Conservation (phyloP, 495 filamentous ascomycete species). For the Xylaria castorea region DNA sequence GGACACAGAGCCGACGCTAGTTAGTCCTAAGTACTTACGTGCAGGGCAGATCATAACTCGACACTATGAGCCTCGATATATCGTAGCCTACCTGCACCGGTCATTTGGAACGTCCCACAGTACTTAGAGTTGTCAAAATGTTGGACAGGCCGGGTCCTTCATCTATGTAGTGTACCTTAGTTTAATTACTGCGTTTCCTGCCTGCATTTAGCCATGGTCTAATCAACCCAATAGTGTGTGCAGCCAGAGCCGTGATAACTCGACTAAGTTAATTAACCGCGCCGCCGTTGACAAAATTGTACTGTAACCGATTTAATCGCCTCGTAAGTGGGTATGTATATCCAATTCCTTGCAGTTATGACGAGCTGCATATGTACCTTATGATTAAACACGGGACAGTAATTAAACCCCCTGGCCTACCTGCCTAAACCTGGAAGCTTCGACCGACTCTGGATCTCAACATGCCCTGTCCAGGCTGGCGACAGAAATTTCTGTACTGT, state of each 20-base stretch:
- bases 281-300: neutral
- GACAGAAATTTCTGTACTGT: neutral
- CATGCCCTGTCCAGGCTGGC: neutral
- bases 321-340: neutral
- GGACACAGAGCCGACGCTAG: constrained; percentile 17
- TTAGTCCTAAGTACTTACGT: too few relatives aligned
- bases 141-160: neutral
- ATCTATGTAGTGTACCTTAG: constrained; percentile 10
- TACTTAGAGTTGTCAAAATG: neutral
- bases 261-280: constrained; percentile 7
- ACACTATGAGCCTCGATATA: neutral
- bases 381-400: neutral
- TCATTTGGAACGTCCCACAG: too few relatives aligned
- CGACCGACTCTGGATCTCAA: neutral
- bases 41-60: neutral
- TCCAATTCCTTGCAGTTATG: neutral
- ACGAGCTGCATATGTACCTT: neutral
- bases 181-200: constrained; percentile 14
- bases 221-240: neutral
- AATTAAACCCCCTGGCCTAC: neutral
- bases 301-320: neutral
- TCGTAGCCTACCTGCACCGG: too few relatives aligned
- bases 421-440: constrained; percentile 3
- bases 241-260: neutral
- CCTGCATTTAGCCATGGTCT: constrained; percentile 22